These are phyloP conservation scores for Bipolaris bicolor DNA, from an alignment of 2,329 filamentous ascomycete genomes.

Conservation along the genomic window DNA sequence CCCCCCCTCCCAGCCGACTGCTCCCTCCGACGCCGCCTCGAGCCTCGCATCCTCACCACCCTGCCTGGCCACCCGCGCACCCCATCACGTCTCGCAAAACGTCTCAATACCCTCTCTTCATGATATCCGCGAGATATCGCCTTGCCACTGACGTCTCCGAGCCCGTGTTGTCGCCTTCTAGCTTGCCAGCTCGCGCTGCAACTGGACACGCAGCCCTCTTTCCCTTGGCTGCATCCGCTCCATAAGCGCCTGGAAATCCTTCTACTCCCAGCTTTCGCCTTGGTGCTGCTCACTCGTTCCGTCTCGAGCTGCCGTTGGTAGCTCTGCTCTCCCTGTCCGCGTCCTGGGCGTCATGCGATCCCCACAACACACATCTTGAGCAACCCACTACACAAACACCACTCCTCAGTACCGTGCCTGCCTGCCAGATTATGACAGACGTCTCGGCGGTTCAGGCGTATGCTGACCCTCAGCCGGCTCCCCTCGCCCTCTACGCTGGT, in stretches of 20 bases:
- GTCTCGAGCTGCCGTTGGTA: slow-evolving; percentile 33
- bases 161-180: slow-evolving; percentile 29
- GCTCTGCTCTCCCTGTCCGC: slow-evolving; percentile 39
- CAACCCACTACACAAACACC: slow-evolving; percentile 37
- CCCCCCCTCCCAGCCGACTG: slow-evolving; percentile 27
- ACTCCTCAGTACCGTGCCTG: slow-evolving; percentile 29
- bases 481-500: slow-evolving; percentile 39
- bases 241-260: slow-evolving; percentile 15
- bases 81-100: slow-evolving; percentile 24
- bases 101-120: slow-evolving; percentile 23
- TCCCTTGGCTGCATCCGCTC: slow-evolving; percentile 23
- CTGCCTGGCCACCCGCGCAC: slow-evolving; percentile 33
- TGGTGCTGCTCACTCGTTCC: slow-evolving; percentile 30
- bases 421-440: slow-evolving; percentile 52
- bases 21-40: slow-evolving; percentile 35
- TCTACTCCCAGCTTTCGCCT: slow-evolving; percentile 19
- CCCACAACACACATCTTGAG: slow-evolving; percentile 47
- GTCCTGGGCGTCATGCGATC: slow-evolving; percentile 52
- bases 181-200: slow-evolving; percentile 27
- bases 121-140: slow-evolving; percentile 25
- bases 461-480: slow-evolving; percentile 52
- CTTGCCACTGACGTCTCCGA: slow-evolving; percentile 26
- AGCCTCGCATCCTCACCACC: slow-evolving; percentile 25
- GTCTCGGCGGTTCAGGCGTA: slow-evolving; percentile 50
- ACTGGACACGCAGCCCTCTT: slow-evolving; percentile 39